These are phyloP conservation scores for Cucumis cinereus DNA, from an alignment of 306 rosid species.

Conservation along the genomic window DNA sequence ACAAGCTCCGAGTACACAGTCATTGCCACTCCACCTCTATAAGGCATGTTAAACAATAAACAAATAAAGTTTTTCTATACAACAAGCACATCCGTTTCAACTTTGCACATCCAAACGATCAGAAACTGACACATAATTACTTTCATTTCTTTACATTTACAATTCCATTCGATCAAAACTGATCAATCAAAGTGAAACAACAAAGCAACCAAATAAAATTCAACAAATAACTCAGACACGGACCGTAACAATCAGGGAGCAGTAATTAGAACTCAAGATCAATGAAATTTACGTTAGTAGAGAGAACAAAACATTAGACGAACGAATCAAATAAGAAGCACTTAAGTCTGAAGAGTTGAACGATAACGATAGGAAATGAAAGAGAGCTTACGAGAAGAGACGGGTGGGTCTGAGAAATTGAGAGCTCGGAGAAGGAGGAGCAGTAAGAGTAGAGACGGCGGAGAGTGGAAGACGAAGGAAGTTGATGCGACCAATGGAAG, in stretches of 20 bases:
- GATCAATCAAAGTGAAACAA: background rate
- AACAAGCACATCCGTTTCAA: background rate
- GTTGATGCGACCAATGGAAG: conserved; percentile 6
- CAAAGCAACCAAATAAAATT: background rate
- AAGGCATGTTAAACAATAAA: background rate
- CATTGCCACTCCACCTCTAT: background rate
- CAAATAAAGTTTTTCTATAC: background rate
- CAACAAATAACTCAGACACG: background rate
- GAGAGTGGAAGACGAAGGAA: background rate
- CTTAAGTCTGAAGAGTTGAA: background rate
- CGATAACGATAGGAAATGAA: background rate
- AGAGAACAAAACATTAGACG: background rate
- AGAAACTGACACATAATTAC: background rate
- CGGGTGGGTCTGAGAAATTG: background rate
- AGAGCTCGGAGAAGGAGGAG: background rate
- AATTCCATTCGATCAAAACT: background rate
- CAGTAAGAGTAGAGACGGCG: background rate
- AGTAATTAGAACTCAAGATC: background rate
- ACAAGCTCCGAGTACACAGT: background rate
- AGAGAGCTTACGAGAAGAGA: conserved; percentile 5
- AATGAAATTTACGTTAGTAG: background rate
- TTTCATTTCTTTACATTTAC: background rate
- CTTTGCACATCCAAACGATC: background rate
- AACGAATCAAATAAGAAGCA: background rate
- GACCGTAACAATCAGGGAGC: background rate